Base-by-base conservation (phyloP, 768 basidiomycete species). In the Candolleomyces efflorescens region DNA sequence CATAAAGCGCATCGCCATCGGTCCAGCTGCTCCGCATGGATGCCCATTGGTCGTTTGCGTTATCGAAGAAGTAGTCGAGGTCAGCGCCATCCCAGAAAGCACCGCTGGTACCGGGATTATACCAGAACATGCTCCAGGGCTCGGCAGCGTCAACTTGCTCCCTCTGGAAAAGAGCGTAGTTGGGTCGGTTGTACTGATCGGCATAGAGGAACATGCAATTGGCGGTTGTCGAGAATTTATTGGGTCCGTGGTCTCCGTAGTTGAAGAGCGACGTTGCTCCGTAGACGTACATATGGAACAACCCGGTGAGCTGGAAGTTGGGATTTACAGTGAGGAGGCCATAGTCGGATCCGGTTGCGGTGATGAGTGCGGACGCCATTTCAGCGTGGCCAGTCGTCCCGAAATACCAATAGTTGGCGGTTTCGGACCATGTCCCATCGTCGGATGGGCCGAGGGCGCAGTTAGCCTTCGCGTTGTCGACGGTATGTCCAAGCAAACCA, bases 161-260 rank as follows among this genome's bases (percentile, higher is more conserved):
- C 55, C 97, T 91, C 71, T 99, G 97, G 82, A 84, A 92, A 45
- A 99, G 82, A 22, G 85, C 78, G 70, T 86, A 98, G 62, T 75
- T 68, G 7, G 97, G 92, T 46, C 81, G 73, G 51, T 87, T 74
- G 76, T 81, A 96, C 18, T 83, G 71, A 10, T 80, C 69, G 5
- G 82, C 89, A 70, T 92, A 95, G 64, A 92, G 82, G 59, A 96
- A 68, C 76, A 98, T 81, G 59, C 81, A 69, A 74, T 98, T 98
- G 60, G 97, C 95, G 32, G 94, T 98, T 11, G 94, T 81, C n/a
- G 92, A 90, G 72, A 80, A 98, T 76, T 97, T 98, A 85, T 97
- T 97, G 41, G 96, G 90, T 60, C 93, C 92, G 69, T 86, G 84
- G 71, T 94, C 93, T 45, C 88, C 89, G 60, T 82, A 90, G 66